Evolutionary conservation across 352 stramenopile species (phyloP).

Genomic region (Thalassiosira allenii): DNA sequence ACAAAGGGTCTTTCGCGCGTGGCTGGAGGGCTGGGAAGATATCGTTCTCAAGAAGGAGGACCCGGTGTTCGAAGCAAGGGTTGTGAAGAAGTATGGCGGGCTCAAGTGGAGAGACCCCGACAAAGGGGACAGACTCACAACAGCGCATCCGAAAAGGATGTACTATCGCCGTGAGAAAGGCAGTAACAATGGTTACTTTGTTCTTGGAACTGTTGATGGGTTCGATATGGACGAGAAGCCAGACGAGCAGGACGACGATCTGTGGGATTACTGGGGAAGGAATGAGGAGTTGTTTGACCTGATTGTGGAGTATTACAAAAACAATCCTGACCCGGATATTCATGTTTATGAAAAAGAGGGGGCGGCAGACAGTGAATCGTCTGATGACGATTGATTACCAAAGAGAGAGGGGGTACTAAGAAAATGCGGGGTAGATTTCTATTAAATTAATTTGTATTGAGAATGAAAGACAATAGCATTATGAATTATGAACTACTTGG

Average conservation of each 20-base stretch:
- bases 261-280: neutral
- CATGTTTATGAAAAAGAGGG: too few relatives aligned
- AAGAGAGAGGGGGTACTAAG: too few relatives aligned
- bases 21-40: constrained; percentile 27
- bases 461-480: too few relatives aligned
- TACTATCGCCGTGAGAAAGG: neutral
- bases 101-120: neutral
- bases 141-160: neutral
- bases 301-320: neutral
- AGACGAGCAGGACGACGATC: neutral
- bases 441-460: too few relatives aligned
- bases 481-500: too few relatives aligned
- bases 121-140: neutral
- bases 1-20: constrained; percentile 8
- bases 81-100: constrained; percentile 5
- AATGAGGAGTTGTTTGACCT: neutral
- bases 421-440: too few relatives aligned
- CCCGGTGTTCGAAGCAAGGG: neutral
- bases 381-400: too few relatives aligned
- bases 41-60: constrained; percentile 8
- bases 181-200: neutral
- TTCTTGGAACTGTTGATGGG: neutral
- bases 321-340: too few relatives aligned
- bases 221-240: constrained; percentile 1
- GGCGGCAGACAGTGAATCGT: too few relatives aligned